Evolutionary conservation across 768 basidiomycete genomes (phyloP), one percentile per base, ranked within the genome.

Genomic region (Pleurotus cornucopiae): DNA sequence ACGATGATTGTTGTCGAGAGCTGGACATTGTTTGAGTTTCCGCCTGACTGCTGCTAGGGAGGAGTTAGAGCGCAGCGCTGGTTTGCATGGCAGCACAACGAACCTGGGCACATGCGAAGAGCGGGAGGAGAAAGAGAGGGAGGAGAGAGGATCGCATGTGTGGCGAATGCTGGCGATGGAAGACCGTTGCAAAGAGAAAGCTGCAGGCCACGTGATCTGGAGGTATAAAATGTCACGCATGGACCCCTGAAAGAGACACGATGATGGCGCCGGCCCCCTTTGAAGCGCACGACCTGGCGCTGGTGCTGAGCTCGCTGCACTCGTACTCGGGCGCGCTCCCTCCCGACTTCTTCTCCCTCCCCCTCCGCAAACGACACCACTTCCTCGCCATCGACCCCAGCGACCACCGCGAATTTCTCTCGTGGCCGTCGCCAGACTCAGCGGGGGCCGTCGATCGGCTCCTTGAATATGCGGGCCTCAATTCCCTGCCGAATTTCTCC

Each of bases 311-410:
- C 37, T n/a, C 34, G 23, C 23, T 48, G 57, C 30, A 40, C 53
- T 34, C 51, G 44, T 13, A 58, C 81, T 58, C 61, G 71, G 30
- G 30, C 9, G 2, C 64, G 71, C 5, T 91, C 39, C 87, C 88
- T 1, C 71, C 75, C 0, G 78, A 86, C 65, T 75, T 89, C 46
- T 61, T 90, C 56, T 88, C 87, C 1, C 67, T 67, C 4, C 71
- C 81, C 16, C 79, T 89, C 30, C 72, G 74, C 2, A 83, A 88
- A 66, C 76, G 88, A 38, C 88, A 89, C 65, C 79, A 74, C 62
- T 85, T 87, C 67, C 81, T 91, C 46, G 63, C 69, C 16, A 71
- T 90, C 56, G 66, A 76, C 23, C 74, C 80, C 6, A 71, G 80
- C 21, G 69, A 80, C 60, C 72, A 80, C 6, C 60, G 68, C 34